Evolutionary conservation across 148 eudicot genomes (phyloP).

Genomic region (Vaccinium darrowii): DNA sequence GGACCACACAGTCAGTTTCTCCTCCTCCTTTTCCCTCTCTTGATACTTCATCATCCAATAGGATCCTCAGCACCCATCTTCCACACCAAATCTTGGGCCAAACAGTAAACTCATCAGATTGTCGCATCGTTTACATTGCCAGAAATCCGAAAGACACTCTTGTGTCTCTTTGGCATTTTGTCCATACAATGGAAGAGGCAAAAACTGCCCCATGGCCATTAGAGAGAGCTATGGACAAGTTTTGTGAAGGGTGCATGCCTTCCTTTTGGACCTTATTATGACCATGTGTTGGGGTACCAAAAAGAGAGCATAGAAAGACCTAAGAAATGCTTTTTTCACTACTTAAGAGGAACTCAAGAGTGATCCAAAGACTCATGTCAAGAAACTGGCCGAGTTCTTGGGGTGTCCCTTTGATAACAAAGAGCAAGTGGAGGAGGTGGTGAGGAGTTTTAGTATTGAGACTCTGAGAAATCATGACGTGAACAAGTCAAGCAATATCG

Average conservation of each 20-base stretch:
- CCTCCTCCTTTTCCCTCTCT: not conserved
- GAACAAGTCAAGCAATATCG: not conserved
- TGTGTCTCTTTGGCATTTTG: not conserved
- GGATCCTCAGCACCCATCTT: conserved; percentile 29
- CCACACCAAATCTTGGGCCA: conserved; percentile 20
- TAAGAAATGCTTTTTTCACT: not conserved
- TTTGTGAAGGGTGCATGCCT: not conserved
- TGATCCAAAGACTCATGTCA: not conserved
- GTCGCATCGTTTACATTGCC: not conserved
- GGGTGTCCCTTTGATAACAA: not conserved
- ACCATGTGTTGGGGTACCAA: not conserved
- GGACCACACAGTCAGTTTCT: not conserved
- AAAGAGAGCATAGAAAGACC: not conserved
- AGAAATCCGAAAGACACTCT: not conserved
- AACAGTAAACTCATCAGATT: not conserved
- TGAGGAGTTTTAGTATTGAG: not conserved
- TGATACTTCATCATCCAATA: conserved; percentile 7
- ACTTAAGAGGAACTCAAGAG: not conserved
- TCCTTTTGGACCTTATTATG: not conserved
- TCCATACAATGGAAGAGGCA: not conserved
- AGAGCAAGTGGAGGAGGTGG: not conserved
- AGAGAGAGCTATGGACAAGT: not conserved
- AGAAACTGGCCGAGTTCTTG: not conserved
- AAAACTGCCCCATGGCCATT: not conserved
- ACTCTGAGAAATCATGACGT: not conserved